These are phyloP conservation scores for Parietaria judaica DNA, from an alignment of 306 rosid genomes.

Conservation along the genomic window DNA sequence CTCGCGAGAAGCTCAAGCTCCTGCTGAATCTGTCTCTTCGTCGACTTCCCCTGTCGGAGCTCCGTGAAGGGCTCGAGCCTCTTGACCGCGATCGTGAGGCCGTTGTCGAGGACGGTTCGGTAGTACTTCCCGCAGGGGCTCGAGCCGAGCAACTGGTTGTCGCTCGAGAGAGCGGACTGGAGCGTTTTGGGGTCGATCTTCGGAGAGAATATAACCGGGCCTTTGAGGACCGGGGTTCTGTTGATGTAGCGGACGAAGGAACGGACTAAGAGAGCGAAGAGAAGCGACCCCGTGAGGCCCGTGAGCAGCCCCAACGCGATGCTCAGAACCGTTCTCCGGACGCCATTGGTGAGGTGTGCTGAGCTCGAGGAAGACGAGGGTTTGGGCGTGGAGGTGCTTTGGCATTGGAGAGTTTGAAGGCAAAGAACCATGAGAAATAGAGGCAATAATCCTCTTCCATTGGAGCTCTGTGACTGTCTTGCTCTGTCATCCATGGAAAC, in stretches of 20 bases:
- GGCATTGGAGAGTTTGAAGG: constrained; percentile 45
- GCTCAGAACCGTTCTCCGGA: constrained; percentile 55
- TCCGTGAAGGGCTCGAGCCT: constrained; percentile 56
- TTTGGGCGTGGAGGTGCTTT: constrained; percentile 37
- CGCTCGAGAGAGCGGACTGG: constrained; percentile 55
- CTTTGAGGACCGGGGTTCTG: constrained; percentile 79
- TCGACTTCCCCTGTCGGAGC: constrained; percentile 41
- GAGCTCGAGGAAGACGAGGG: constrained; percentile 30
- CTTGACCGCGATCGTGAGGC: constrained; percentile 81
- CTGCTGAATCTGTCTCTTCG: constrained; percentile 66
- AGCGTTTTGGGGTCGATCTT: constrained; percentile 76
- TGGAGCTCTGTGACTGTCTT: too few relatives aligned
- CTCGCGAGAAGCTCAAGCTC: constrained; percentile 78
- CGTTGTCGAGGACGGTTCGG: constrained; percentile 85
- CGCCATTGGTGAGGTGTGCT: constrained; percentile 25
- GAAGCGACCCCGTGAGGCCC: constrained; percentile 51
- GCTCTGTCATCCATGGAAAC: constrained; percentile 31
- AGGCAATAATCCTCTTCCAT: too few relatives aligned
- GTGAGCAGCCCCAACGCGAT: constrained; percentile 51
- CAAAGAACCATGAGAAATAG: constrained; percentile 33
- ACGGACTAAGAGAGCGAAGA: constrained; percentile 65
- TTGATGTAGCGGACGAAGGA: constrained; percentile 59
- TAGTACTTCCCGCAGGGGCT: constrained; percentile 76
- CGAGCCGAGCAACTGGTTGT: constrained; percentile 71
- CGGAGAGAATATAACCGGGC: constrained; percentile 90